These are phyloP conservation scores for Serendipita sp. DNA, from an alignment of 768 basidiomycete species.

Conservation along the genomic window DNA sequence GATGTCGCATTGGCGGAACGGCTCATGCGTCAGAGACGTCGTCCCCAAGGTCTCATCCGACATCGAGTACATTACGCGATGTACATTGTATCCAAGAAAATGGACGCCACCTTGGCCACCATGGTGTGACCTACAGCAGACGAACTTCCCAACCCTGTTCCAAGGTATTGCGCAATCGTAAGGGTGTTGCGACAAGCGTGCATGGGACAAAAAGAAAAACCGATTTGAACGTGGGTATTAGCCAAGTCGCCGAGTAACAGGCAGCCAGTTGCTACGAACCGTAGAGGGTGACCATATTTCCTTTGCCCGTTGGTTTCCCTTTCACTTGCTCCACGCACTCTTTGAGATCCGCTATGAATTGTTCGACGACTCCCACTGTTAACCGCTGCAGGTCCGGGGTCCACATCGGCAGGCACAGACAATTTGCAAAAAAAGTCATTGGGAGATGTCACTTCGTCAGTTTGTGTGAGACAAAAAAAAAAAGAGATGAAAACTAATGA, in stretches of 20 bases:
- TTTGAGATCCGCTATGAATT: constrained; percentile 71
- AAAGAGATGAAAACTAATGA: background rate
- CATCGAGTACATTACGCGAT: constrained; percentile 32
- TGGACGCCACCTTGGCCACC: constrained; percentile 59
- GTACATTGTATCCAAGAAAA: constrained; percentile 70
- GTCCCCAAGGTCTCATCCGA: too few species aligned
- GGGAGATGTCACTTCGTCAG: constrained; percentile 3
- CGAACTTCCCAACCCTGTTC: constrained; percentile 60
- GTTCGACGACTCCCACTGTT: constrained; percentile 60
- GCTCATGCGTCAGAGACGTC: too few species aligned
- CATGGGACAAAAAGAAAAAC: background rate
- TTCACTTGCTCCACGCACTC: constrained; percentile 60
- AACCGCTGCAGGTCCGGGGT: constrained; percentile 36
- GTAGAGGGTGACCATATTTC: constrained; percentile 82
- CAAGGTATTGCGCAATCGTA: background rate
- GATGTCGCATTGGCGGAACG: too few species aligned
- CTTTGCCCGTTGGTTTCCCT: constrained; percentile 45
- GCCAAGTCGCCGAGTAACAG: background rate
- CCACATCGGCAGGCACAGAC: too few species aligned
- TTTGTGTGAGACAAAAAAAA: background rate
- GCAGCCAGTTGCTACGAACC: constrained; percentile 29
- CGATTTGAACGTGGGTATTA: background rate
- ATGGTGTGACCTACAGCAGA: constrained; percentile 68
- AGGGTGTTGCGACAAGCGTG: background rate
- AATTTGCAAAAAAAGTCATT: background rate